These are phyloP conservation scores for Coprinopsis sp. DNA, from an alignment of 768 basidiomycete species.

Conservation along the genomic window DNA sequence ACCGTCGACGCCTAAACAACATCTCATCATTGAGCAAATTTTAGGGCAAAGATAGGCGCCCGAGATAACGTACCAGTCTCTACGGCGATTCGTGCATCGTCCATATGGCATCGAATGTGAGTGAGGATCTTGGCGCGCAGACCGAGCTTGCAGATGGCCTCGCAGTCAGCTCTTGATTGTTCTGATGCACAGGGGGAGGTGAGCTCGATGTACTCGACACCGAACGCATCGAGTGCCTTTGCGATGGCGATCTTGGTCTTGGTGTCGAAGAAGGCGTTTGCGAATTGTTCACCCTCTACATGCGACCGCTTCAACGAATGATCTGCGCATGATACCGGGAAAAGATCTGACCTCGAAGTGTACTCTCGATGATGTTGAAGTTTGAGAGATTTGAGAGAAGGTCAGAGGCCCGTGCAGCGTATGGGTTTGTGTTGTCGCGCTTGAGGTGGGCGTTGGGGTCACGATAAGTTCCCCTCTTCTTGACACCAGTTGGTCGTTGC, in stretches of 20 bases:
- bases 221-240: constrained; percentile 95
- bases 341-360: constrained; percentile 71
- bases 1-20: constrained; percentile 80
- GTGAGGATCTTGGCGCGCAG: constrained; percentile 96
- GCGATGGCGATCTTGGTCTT: constrained; percentile 99
- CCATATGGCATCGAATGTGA: constrained; percentile 99
- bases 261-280: constrained; percentile 99
- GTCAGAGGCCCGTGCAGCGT: constrained; percentile 87
- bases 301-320: constrained; percentile 10
- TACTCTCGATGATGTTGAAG: constrained; percentile 97
- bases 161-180: constrained; percentile 90
- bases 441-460: constrained; percentile 30
- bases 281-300: constrained; percentile 96
- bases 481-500: constrained; percentile 29
- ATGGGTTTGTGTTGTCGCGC: constrained; percentile 61
- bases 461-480: constrained; percentile 39
- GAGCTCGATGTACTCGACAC: constrained; percentile 99
- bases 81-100: constrained; percentile 96
- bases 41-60: background rate
- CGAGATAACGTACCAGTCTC: constrained; percentile 71
- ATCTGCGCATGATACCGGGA: background rate
- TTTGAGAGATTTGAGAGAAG: constrained; percentile 90
- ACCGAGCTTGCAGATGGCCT: constrained; percentile 98
- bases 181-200: constrained; percentile 98
- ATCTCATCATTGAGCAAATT: background rate